phyloP scores from a whole-genome alignment of 371 early-diverging fungal genomes.

The Phascolomyces articulosus region DNA sequence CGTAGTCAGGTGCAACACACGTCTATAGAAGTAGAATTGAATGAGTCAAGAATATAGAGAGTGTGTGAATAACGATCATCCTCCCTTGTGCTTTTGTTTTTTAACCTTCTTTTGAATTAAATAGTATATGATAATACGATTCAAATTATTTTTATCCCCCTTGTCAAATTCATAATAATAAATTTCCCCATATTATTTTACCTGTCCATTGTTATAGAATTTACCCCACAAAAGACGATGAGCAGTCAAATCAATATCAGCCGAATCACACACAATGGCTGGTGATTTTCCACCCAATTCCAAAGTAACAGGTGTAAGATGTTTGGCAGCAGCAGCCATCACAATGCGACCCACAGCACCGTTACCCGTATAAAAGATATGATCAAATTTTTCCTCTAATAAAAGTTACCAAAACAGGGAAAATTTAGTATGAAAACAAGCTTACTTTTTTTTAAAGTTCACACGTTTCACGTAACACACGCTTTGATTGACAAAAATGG shows the following conservation, averaged over 20 bases:
- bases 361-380: slow-evolving; percentile 93
- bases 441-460: no score
- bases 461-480: slow-evolving; percentile 22
- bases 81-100: no score
- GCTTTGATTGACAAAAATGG: background rate
- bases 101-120: no score
- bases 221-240: slow-evolving; percentile 84
- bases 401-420: no score
- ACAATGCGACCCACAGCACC: slow-evolving; percentile 80
- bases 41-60: background rate
- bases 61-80: no score
- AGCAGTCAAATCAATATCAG: slow-evolving; percentile 68
- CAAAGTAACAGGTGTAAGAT: slow-evolving; percentile 80
- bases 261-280: slow-evolving; percentile 70
- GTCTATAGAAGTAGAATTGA: slow-evolving; percentile 35
- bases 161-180: no score
- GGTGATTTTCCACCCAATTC: slow-evolving; percentile 93
- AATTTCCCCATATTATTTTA: no score
- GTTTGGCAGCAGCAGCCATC: slow-evolving; percentile 78
- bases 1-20: slow-evolving; percentile 89
- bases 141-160: no score
- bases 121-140: no score
- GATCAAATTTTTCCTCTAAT: slow-evolving; percentile 76
- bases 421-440: no score
- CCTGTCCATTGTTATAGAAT: slow-evolving; percentile 84